phyloP scores from a whole-genome alignment of 805 yeast species.

The Hanseniaspora taiwanica region DNA sequence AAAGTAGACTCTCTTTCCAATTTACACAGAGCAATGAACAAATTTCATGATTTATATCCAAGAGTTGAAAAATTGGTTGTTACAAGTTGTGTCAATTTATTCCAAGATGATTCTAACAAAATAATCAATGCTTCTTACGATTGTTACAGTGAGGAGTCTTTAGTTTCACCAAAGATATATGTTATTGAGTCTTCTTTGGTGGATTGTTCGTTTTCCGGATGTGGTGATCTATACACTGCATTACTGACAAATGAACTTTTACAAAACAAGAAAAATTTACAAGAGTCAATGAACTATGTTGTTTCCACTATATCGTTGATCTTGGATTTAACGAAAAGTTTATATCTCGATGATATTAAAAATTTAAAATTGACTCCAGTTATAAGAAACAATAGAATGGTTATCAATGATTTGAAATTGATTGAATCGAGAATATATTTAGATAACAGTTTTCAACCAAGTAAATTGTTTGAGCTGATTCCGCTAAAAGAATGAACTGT shows the following conservation, averaged over 20 bases:
- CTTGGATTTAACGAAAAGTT: slow-evolving; percentile 26
- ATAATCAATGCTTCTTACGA: slow-evolving; percentile 12
- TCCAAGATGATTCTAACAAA: background rate
- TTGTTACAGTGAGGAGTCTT: slow-evolving; percentile 25
- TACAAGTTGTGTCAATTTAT: slow-evolving; percentile 19
- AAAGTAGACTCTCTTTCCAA: slow-evolving; percentile 27
- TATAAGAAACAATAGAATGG: slow-evolving; percentile 1
- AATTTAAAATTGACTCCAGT: background rate
- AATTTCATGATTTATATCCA: slow-evolving; percentile 32
- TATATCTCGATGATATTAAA: background rate
- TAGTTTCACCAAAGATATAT: too few species aligned
- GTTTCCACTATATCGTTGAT: slow-evolving; percentile 30
- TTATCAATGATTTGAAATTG: slow-evolving; percentile 31
- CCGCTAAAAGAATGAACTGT: background rate
- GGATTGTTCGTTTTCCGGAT: slow-evolving; percentile 53
- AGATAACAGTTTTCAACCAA: slow-evolving; percentile 3
- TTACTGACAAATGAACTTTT: slow-evolving; percentile 39
- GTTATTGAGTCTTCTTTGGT: slow-evolving; percentile 34
- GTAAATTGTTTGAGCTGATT: background rate
- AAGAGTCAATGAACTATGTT: slow-evolving; percentile 27
- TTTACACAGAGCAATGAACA: slow-evolving; percentile 26
- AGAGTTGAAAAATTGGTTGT: slow-evolving; percentile 40
- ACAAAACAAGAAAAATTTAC: slow-evolving; percentile 12
- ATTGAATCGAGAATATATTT: slow-evolving; percentile 30
- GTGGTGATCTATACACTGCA: slow-evolving; percentile 64